These are phyloP conservation scores for Cochlearia excelsa DNA, from an alignment of 345 rosid genomes.

Conservation along the genomic window DNA sequence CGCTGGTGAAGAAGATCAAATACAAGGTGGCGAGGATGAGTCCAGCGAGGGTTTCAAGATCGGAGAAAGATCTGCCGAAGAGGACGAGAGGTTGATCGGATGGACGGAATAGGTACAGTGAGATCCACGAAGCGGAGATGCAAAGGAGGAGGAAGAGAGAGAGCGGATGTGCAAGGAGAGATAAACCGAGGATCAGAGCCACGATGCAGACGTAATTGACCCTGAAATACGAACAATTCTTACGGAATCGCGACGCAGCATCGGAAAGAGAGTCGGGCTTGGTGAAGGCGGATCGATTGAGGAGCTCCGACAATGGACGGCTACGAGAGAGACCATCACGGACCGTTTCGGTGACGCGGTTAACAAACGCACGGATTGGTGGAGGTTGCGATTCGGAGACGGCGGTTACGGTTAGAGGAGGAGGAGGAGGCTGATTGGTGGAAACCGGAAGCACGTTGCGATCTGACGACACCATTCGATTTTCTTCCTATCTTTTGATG, in stretches of 20 bases:
- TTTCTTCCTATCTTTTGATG: neutral
- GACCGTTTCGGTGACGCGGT: conserved; percentile 18
- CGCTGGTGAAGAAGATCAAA: conserved; percentile 59
- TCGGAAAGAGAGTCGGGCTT: conserved; percentile 42
- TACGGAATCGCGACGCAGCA: conserved; percentile 39
- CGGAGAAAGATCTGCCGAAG: conserved; percentile 52
- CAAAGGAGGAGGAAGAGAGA: conserved; percentile 55
- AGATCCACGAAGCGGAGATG: conserved; percentile 56
- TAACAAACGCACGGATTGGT: conserved; percentile 8
- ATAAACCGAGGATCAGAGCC: conserved; percentile 36
- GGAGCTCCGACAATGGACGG: conserved; percentile 39
- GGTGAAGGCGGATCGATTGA: conserved; percentile 41
- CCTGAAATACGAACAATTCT: conserved; percentile 42
- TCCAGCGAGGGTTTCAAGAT: conserved; percentile 51
- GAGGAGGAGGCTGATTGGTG: conserved; percentile 12
- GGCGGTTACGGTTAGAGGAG: conserved; percentile 16
- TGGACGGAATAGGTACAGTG: conserved; percentile 61
- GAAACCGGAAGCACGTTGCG: conserved; percentile 30
- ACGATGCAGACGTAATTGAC: conserved; percentile 41
- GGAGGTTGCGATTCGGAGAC: conserved; percentile 17
- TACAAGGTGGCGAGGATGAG: conserved; percentile 42
- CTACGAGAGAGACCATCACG: conserved; percentile 19
- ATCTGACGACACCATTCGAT: conserved; percentile 36
- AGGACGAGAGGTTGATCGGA: conserved; percentile 56
- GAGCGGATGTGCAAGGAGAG: conserved; percentile 52